phyloP scores from a whole-genome alignment of 371 early-diverging fungal species.

The Phascolomyces articulosus region DNA sequence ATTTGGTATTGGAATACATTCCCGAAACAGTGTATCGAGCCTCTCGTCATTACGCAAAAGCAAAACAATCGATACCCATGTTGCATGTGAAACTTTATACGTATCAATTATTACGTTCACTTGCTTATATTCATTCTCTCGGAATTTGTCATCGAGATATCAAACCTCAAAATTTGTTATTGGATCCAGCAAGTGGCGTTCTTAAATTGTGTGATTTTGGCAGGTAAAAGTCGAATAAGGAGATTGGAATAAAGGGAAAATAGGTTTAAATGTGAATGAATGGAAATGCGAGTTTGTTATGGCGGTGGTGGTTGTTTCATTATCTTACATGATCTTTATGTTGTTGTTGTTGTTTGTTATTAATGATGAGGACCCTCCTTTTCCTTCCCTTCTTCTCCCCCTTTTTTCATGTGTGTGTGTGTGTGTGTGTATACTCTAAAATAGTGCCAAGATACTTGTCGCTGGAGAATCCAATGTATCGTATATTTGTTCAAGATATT shows the following conservation, averaged over 20 bases:
- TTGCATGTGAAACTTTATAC: slow-evolving; percentile 94
- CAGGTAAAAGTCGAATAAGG: slow-evolving; percentile 45
- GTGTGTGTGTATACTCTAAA: neutral
- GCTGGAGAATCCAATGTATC: slow-evolving; percentile 96
- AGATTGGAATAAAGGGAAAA: neutral
- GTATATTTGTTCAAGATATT: slow-evolving; percentile 99
- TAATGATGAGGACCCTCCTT: too few relatives aligned
- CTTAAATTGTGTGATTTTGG: slow-evolving; percentile 99
- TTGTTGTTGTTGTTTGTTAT: too few relatives aligned
- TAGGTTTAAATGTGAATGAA: too few relatives aligned
- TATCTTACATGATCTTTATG: too few relatives aligned
- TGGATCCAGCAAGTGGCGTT: slow-evolving; percentile 87
- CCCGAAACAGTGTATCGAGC: slow-evolving; percentile 90
- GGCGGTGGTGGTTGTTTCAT: too few relatives aligned
- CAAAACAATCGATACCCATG: slow-evolving; percentile 93
- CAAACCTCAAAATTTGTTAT: slow-evolving; percentile 64
- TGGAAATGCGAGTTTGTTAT: too few relatives aligned
- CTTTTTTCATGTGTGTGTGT: neutral
- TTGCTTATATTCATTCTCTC: slow-evolving; percentile 65
- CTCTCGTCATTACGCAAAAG: slow-evolving; percentile 81
- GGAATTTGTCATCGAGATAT: slow-evolving; percentile 69
- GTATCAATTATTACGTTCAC: slow-evolving; percentile 92
- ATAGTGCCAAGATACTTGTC: slow-evolving; percentile 91
- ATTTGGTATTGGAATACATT: slow-evolving; percentile 84
- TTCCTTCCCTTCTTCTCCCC: too few relatives aligned